Evolutionary conservation across 306 rosid genomes (phyloP), one percentile per base, ranked within the genome.

Genomic region (Cucumis cinereus): DNA sequence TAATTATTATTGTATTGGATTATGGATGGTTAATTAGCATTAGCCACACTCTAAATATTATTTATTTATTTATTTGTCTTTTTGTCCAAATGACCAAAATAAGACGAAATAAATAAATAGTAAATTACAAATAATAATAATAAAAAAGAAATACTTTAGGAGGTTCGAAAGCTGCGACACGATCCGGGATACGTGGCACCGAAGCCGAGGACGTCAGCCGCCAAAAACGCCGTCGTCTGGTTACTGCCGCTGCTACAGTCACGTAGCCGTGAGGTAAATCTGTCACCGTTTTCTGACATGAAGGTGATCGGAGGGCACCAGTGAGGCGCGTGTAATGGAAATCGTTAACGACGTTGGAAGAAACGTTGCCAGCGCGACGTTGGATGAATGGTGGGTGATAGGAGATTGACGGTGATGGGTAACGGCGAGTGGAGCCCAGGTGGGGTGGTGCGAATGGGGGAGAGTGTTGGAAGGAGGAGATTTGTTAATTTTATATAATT

Each of bases 111-210:
- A 12, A 67, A 41, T 40, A 40, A 20, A 38, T 15, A 1, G 17
- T 4, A 13, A 19, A 55, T 8, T 55, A 55, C 12, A 33, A 38
- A 4, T 47, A 10, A 4, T 8, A 61, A 1, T 20, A 26, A 40
- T 52, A 50, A 40, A 74, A 17, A 6, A 1, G 1, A 33, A 80
- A 78, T 35, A 5, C 8, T 81, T 81, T 75, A 11, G 85, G 69
- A 88, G 86, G 87, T 82, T 86, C 85, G 78, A 61, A 72, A 79
- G 55, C 78, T 53, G 77, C 58, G 77, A 83, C 96, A 85, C 66
- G 91, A 88, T 81, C 91, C 90, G 77, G 74, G 76, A 84, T 67
- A 57, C 75, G 84, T 84, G 96, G 93, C 55, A 55, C 50, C 73
- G 75, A 63, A 56, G 17, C 63, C 38, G 77, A 66, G 77, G 28